Evolutionary conservation across 768 basidiomycete species (phyloP), one percentile per base, ranked within the genome.

Genomic region (Pleurotus cornucopiae): DNA sequence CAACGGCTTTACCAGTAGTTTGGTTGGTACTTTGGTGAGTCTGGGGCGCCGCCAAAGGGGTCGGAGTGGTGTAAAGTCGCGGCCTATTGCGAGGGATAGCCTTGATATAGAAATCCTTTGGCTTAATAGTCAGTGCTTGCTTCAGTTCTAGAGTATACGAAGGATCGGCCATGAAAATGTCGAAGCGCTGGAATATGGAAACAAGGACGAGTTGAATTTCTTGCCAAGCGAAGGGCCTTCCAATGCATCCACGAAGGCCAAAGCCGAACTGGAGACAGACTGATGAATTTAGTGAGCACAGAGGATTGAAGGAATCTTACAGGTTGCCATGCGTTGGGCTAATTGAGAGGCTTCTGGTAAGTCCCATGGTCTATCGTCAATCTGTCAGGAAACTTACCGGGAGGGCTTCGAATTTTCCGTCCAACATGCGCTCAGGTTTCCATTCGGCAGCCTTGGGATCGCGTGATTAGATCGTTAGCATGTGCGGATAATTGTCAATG

Each of bases 161-260:
- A 12, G 76, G 72, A 63, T 81, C 74, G 38, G 69, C 69, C 49
- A 76, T 62, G 6, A 67, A 65, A 34, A 79, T 65, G 57, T 81
- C 77, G 64, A 81, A 79, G 52, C 71, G 72, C 61, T 79, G 77
- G 55, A 79, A 60, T 30, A 79, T 60, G 41, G 67, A 65, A 0
- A 73, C 71, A 46, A 79, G 64, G 16, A 72, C 71, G 52, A 80
- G 71, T 21, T 66, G 48, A 59, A 76, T 72, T 63, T 80, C 78
- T 61, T 80, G 78, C 74, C 73, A 76, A 0, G 78, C 77, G 45
- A 81, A 75, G 0, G 76, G 70, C 6, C 78, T 70, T 46, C 76
- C 76, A 59, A 72, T 69, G 51, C 63, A 67, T 6, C 48, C 64
- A 9, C 66, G 60, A 5, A 59, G 54, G 23, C 62, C 65, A 51